Evolutionary conservation across 108 stramenopile genomes (phyloP).

Genomic region (Cyclotella kingstonii): DNA sequence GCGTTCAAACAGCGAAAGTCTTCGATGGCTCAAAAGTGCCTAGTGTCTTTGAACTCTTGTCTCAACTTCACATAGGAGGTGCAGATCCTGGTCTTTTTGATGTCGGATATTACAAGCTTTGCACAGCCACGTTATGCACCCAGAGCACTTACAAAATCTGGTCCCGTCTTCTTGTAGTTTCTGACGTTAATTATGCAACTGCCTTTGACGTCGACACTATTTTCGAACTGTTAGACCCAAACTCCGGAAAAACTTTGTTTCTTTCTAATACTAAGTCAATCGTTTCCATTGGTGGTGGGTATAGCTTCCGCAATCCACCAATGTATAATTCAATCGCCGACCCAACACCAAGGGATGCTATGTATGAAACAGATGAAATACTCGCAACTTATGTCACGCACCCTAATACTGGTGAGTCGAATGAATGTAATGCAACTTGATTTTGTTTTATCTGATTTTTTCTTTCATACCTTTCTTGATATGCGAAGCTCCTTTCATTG

Average conservation of each 20-base stretch:
- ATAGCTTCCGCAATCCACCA: constrained; percentile 46
- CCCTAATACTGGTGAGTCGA: constrained; percentile 43
- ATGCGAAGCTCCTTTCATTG: constrained; percentile 64
- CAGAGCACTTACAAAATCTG: constrained; percentile 4
- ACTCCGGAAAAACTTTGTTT: constrained; percentile 20
- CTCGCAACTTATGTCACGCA: constrained; percentile 22
- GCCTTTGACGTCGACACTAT: constrained; percentile 40
- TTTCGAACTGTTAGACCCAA: constrained; percentile 37
- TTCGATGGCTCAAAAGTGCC: constrained; percentile 21
- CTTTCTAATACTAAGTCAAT: constrained; percentile 45
- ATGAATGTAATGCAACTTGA: constrained; percentile 7
- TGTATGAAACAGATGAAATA: constrained; percentile 41
- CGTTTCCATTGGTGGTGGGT: constrained; percentile 23
- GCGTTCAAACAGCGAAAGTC: constrained; percentile 4
- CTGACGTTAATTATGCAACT: constrained; percentile 5
- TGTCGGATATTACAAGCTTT: constrained; percentile 11
- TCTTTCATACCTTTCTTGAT: too few relatives aligned
- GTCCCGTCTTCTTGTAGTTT: not conserved
- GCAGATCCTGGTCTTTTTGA: constrained; percentile 10
- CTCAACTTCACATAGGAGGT: constrained; percentile 22
- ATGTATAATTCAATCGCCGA: constrained; percentile 13
- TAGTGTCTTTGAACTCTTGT: constrained; percentile 7
- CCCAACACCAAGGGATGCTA: constrained; percentile 11
- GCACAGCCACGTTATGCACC: constrained; percentile 11
- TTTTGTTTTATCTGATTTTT: too few relatives aligned